A percentile compares a stretch with the other conserved stretches of the same genome.
These are phyloP conservation scores for Cyclaneusma minus DNA, from an alignment of 2,329 filamentous ascomycete species.

Conservation along the genomic window DNA sequence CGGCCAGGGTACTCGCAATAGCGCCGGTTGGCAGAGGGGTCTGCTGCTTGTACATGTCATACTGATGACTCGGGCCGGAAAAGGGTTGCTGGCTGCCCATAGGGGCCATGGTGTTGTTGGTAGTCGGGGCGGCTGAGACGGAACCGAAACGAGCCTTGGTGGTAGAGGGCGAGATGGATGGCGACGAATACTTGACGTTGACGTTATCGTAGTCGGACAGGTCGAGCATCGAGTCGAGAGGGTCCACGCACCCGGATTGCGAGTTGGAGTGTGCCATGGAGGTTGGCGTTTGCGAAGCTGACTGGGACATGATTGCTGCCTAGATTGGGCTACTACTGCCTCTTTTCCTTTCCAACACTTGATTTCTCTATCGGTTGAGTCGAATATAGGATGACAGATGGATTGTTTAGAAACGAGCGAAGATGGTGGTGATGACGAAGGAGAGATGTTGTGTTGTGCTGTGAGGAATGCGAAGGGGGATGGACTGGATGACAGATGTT, in stretches of 20 bases:
- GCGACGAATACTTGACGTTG: conserved; percentile 40
- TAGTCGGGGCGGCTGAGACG: conserved; percentile 33
- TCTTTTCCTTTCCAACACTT: too few species aligned
- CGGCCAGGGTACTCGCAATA: conserved; percentile 61
- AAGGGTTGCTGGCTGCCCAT: conserved; percentile 41
- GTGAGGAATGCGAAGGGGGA: too few species aligned
- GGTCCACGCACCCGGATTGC: conserved; percentile 15
- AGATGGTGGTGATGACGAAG: too few species aligned
- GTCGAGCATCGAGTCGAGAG: conserved; percentile 41
- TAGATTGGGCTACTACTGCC: too few species aligned
- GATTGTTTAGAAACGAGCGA: too few species aligned
- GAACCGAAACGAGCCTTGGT: conserved; percentile 36
- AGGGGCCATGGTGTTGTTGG: conserved; percentile 35
- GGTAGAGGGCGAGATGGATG: conserved; percentile 40
- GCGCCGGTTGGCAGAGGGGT: conserved; percentile 82
- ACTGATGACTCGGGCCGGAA: conserved; percentile 80
- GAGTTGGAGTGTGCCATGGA: conserved; percentile 9
- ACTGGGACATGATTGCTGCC: too few species aligned
- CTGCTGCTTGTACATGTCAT: conserved; percentile 89
- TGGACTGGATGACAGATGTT: too few species aligned
- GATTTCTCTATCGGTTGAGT: too few species aligned
- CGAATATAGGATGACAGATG: too few species aligned
- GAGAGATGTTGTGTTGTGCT: too few species aligned
- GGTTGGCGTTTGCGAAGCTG: conserved; percentile 5
- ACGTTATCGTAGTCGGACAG: conserved; percentile 47